Evolutionary conservation across 2,329 filamentous ascomycete species (phyloP).

Genomic region (Clonostachys byssicola): DNA sequence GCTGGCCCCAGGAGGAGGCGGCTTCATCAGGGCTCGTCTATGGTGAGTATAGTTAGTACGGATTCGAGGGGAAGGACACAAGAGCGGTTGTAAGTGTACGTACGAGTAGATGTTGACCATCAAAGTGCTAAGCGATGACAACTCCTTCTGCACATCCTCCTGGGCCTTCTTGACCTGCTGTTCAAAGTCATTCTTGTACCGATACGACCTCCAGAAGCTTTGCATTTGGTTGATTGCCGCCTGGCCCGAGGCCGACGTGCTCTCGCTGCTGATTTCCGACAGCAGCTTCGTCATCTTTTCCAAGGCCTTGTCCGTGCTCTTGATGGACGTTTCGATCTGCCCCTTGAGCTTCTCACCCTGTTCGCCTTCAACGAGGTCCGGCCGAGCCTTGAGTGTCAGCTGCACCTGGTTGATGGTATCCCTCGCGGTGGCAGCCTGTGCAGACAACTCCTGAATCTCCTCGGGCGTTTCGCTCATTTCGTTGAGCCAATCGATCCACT

Average conservation of each 20-base stretch:
- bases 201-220: constrained; percentile 25
- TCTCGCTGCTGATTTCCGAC: constrained; percentile 15
- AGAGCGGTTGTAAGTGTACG: constrained; percentile 4
- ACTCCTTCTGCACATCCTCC: constrained; percentile 17
- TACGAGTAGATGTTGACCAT: constrained; percentile 27
- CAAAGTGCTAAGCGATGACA: constrained; percentile 15
- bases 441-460: constrained; percentile 17
- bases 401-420: constrained; percentile 24
- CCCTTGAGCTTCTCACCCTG: constrained; percentile 13
- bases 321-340: constrained; percentile 20
- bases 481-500: constrained; percentile 25
- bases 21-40: constrained; percentile 21
- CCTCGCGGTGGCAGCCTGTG: constrained; percentile 16
- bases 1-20: constrained; percentile 7
- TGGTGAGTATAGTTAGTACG: not conserved
- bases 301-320: constrained; percentile 14
- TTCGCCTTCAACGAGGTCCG: constrained; percentile 22
- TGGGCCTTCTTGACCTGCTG: constrained; percentile 22
- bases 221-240: constrained; percentile 11
- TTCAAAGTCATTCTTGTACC: constrained; percentile 22
- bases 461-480: constrained; percentile 20
- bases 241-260: constrained; percentile 9
- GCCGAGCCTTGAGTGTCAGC: constrained; percentile 15
- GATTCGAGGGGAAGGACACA: too few species aligned
- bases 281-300: constrained; percentile 21